These are phyloP conservation scores for Simmondsia chinensis DNA, from an alignment of 148 eudicot genomes.

Conservation along the genomic window DNA sequence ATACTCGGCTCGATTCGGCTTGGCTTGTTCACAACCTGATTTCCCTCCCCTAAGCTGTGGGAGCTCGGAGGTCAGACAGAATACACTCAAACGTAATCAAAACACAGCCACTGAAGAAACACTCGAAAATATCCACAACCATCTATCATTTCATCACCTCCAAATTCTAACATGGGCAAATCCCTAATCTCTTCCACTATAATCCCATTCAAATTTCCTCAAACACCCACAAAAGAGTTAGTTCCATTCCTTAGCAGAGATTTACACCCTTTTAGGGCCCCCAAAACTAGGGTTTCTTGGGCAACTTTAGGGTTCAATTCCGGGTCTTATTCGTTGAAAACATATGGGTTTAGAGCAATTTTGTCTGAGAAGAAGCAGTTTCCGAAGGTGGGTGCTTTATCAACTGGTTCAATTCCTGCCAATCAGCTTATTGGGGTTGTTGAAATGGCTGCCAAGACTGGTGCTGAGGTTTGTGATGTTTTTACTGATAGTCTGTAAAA, in stretches of 20 bases:
- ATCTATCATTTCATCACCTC: too few species aligned
- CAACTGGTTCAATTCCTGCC: slow-evolving; percentile 54
- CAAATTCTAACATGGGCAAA: slow-evolving; percentile 37
- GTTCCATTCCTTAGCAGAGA: background rate
- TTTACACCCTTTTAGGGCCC: slow-evolving; percentile 2
- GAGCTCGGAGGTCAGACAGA: too few species aligned
- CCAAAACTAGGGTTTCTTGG: slow-evolving; percentile 12
- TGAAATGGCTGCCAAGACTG: slow-evolving; percentile 73
- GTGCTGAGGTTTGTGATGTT: slow-evolving; percentile 54
- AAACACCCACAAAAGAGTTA: slow-evolving; percentile 20
- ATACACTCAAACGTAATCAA: too few species aligned
- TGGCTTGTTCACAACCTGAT: too few species aligned
- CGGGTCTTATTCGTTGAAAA: slow-evolving; percentile 1
- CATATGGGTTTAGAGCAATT: slow-evolving; percentile 25
- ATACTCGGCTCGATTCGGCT: too few species aligned
- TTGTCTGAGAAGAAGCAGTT: slow-evolving; percentile 35
- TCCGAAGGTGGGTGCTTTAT: slow-evolving; percentile 45
- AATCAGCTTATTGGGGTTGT: slow-evolving; percentile 50
- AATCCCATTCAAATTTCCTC: slow-evolving; percentile 13
- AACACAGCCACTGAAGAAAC: too few species aligned
- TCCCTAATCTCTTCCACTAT: slow-evolving; percentile 26
- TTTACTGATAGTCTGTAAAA: background rate
- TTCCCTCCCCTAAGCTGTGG: too few species aligned
- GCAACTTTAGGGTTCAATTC: slow-evolving; percentile 3
- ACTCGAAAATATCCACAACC: too few species aligned